phyloP scores from a whole-genome alignment of 805 yeast genomes.

The Kodamaea jinghongensis region DNA sequence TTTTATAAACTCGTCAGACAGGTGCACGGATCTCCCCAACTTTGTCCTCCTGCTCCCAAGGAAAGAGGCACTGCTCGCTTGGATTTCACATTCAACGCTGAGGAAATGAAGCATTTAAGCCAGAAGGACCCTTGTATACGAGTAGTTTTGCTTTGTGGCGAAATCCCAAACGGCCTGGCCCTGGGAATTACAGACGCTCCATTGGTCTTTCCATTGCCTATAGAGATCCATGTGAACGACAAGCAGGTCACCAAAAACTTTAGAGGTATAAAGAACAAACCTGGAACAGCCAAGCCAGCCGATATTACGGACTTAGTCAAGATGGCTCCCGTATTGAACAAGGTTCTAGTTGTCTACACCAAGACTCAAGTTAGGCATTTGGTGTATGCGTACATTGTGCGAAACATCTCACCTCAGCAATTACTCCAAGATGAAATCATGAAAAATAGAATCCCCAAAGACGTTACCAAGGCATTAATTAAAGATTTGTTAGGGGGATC shows the following conservation, averaged over 20 bases:
- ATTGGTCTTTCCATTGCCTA: slow-evolving; percentile 67
- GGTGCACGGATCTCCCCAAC: slow-evolving; percentile 48
- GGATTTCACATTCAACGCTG: slow-evolving; percentile 41
- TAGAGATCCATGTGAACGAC: slow-evolving; percentile 65
- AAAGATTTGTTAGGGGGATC: slow-evolving; percentile 40
- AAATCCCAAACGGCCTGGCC: slow-evolving; percentile 16
- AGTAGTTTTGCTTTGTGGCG: slow-evolving; percentile 57
- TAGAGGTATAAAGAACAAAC: slow-evolving; percentile 71
- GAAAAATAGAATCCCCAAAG: slow-evolving; percentile 52
- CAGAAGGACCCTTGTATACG: slow-evolving; percentile 18
- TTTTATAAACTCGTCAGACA: slow-evolving; percentile 51
- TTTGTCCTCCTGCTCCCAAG: slow-evolving; percentile 36
- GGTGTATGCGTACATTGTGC: slow-evolving; percentile 59
- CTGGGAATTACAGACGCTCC: slow-evolving; percentile 29
- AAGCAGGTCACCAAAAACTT: slow-evolving; percentile 37
- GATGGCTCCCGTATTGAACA: slow-evolving; percentile 38
- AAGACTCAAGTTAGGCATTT: slow-evolving; percentile 51
- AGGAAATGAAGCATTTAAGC: slow-evolving; percentile 39
- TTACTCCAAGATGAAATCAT: slow-evolving; percentile 21
- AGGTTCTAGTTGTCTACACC: slow-evolving; percentile 55
- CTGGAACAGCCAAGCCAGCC: slow-evolving; percentile 81
- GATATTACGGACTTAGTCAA: slow-evolving; percentile 55
- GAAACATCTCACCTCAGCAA: slow-evolving; percentile 24
- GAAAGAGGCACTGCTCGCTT: slow-evolving; percentile 38
- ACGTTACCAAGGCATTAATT: slow-evolving; percentile 39